These are phyloP conservation scores for Medicago lupulina DNA, from an alignment of 306 rosid genomes.

Conservation along the genomic window DNA sequence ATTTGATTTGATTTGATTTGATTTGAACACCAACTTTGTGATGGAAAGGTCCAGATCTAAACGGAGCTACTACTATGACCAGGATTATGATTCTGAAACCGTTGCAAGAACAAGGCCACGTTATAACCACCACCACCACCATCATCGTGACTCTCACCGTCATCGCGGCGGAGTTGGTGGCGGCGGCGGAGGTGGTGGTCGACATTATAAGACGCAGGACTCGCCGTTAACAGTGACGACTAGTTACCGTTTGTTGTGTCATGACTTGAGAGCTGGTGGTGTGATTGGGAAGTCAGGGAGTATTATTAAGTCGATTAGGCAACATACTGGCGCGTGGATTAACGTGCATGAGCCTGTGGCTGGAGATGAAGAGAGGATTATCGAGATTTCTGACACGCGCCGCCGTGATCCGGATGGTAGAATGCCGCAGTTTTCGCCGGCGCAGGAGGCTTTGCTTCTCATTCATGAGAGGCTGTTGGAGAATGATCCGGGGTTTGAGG, in stretches of 20 bases:
- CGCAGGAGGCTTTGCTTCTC: constrained; percentile 90
- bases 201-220: constrained; percentile 63
- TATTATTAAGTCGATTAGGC: constrained; percentile 91
- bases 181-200: constrained; percentile 44
- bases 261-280: constrained; percentile 88
- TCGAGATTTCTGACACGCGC: constrained; percentile 94
- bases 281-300: constrained; percentile 98
- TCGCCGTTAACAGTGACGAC: constrained; percentile 67
- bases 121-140: constrained; percentile 78
- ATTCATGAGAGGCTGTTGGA: constrained; percentile 92
- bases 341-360: constrained; percentile 90
- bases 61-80: constrained; percentile 91
- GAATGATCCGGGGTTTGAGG: constrained; percentile 71
- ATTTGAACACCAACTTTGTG: not conserved
- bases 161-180: constrained; percentile 56
- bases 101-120: constrained; percentile 81
- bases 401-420: constrained; percentile 95
- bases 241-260: constrained; percentile 84
- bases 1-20: too few relatives aligned
- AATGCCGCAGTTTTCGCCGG: constrained; percentile 94
- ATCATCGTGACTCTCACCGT: constrained; percentile 51
- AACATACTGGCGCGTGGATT: constrained; percentile 99
- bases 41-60: constrained; percentile 99
- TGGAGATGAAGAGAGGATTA: constrained; percentile 93
- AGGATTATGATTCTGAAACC: constrained; percentile 87